phyloP scores from a whole-genome alignment of 192 early-diverging fungal genomes.

The Coemansia sp. region DNA sequence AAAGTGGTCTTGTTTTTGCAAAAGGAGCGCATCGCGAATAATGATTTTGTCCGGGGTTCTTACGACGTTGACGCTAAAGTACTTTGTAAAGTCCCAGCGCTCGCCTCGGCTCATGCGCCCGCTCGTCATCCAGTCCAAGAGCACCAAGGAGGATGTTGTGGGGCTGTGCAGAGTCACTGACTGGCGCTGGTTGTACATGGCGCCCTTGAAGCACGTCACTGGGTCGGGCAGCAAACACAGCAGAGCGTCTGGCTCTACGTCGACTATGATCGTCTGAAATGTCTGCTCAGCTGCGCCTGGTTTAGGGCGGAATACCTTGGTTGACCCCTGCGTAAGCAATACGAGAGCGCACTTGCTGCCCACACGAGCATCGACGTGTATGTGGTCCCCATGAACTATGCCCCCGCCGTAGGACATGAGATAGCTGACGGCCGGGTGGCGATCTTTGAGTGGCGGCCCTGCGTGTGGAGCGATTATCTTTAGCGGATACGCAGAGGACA shows the following conservation, averaged over 20 bases:
- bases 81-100: slow-evolving; percentile 65
- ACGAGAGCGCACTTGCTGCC: slow-evolving; percentile 56
- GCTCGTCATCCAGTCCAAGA: slow-evolving; percentile 85
- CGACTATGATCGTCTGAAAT: slow-evolving; percentile 54
- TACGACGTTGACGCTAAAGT: slow-evolving; percentile 55
- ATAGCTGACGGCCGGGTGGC: slow-evolving; percentile 51
- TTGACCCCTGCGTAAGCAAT: slow-evolving; percentile 78
- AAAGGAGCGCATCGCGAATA: slow-evolving; percentile 38
- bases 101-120: slow-evolving; percentile 74
- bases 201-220: slow-evolving; percentile 68
- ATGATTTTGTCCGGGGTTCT: not conserved
- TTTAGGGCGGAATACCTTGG: slow-evolving; percentile 74
- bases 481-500: slow-evolving; percentile 46
- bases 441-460: not conserved
- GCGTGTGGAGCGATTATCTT: slow-evolving; percentile 53
- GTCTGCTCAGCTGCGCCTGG: slow-evolving; percentile 4
- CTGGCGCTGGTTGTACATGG: slow-evolving; percentile 67
- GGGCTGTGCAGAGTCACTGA: slow-evolving; percentile 43
- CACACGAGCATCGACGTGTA: slow-evolving; percentile 57
- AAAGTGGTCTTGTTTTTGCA: slow-evolving; percentile 11
- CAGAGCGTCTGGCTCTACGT: slow-evolving; percentile 45
- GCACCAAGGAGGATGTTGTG: slow-evolving; percentile 60
- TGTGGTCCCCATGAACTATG: slow-evolving; percentile 65
- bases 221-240: slow-evolving; percentile 74
- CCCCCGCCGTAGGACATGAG: slow-evolving; percentile 79